Percentiles rank a stretch among this genome's conserved stretches.
phyloP scores from a whole-genome alignment of 345 rosid genomes.

The Anacardium occidentale region DNA sequence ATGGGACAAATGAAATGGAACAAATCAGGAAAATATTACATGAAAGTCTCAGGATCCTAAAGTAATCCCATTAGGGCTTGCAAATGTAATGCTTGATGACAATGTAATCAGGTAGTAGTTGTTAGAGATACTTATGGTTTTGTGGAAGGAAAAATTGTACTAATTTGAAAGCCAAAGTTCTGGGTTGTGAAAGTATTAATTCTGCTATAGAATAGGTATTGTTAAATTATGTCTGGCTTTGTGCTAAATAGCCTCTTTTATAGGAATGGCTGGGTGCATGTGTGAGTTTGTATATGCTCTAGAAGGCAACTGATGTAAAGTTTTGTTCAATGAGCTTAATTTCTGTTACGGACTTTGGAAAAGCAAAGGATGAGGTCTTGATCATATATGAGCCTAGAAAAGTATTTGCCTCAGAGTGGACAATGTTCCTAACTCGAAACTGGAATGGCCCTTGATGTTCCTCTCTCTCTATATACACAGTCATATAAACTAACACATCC shows the following conservation, averaged over 20 bases:
- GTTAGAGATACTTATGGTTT: neutral
- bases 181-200: neutral
- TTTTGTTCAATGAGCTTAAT: neutral
- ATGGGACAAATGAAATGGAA: slow-evolving; percentile 1
- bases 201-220: neutral
- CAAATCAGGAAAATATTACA: neutral
- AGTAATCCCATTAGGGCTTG: neutral
- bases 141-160: neutral
- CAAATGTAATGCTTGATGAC: neutral
- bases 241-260: neutral
- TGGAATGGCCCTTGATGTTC: neutral
- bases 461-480: neutral
- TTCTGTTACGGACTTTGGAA: neutral
- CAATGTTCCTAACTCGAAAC: neutral
- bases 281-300: neutral
- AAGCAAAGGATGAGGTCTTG: neutral
- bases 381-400: neutral
- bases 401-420: too few species aligned
- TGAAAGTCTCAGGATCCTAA: neutral
- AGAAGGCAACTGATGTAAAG: neutral
- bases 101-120: neutral
- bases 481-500: neutral
- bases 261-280: neutral
- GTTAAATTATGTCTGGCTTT: neutral
- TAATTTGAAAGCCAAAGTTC: neutral